A percentile compares a stretch with the other conserved stretches of the same genome.
Conservation (phyloP, 805 yeast species). For the Sugiyamaella lignohabitans region DNA sequence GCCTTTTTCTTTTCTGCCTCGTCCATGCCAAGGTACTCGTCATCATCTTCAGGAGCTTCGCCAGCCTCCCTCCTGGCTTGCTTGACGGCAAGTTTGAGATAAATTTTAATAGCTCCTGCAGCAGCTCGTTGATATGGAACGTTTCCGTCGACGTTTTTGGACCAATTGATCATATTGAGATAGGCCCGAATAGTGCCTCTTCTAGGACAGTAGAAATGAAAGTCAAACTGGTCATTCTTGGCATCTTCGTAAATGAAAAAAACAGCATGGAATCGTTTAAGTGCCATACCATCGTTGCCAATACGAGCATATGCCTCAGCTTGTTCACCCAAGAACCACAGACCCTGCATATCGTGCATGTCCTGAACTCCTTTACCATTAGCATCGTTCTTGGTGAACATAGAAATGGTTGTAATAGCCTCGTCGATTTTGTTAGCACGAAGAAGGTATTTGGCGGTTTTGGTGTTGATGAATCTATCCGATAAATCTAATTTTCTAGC, state of each 20-base stretch:
- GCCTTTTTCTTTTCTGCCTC: slow-evolving; percentile 30
- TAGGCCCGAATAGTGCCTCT: slow-evolving; percentile 87
- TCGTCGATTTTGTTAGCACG: slow-evolving; percentile 68
- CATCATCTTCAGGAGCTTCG: slow-evolving; percentile 8
- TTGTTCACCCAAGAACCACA: slow-evolving; percentile 79
- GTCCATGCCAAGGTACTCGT: slow-evolving; percentile 19
- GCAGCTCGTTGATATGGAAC: slow-evolving; percentile 70
- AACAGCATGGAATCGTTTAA: slow-evolving; percentile 69
- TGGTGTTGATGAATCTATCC: slow-evolving; percentile 87
- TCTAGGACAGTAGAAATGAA: slow-evolving; percentile 87
- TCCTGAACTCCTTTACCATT: slow-evolving; percentile 79
- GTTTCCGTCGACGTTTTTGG: slow-evolving; percentile 53
- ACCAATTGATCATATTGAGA: slow-evolving; percentile 74
- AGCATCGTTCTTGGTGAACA: slow-evolving; percentile 83
- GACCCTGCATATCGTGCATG: slow-evolving; percentile 81
- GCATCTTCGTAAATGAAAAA: slow-evolving; percentile 63
- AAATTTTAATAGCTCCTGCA: slow-evolving; percentile 54
- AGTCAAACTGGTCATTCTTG: slow-evolving; percentile 82
- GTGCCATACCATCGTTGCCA: slow-evolving; percentile 60
- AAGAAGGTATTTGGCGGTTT: slow-evolving; percentile 74
- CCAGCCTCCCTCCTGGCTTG: slow-evolving; percentile 6
- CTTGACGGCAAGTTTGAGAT: slow-evolving; percentile 37
- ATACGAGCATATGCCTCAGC: slow-evolving; percentile 75
- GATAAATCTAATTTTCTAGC: slow-evolving; percentile 77
- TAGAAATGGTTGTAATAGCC: slow-evolving; percentile 65